Base-by-base conservation (phyloP, 83 land plant genomes). In the Picea mariana region DNA sequence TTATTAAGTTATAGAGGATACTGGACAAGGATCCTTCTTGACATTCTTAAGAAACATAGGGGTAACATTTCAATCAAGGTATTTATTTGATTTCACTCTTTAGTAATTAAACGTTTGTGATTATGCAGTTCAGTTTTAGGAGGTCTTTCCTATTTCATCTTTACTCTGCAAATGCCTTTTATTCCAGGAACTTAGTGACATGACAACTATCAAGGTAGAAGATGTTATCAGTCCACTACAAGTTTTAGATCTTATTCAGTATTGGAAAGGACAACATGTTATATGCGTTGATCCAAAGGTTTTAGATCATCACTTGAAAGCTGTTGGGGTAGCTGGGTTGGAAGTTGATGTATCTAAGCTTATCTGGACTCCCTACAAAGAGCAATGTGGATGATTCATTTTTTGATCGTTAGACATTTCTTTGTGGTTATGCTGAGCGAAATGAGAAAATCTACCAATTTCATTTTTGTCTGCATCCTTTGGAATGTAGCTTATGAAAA, bases 351-450 rank as follows among this genome's bases (percentile, higher is more conserved):
- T 92, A 62, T 83, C 92, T 83, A 97, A 97, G 80, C 84, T 97
- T 84, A 93, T 93, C 66, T 95, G 99, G 99, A 97, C 98, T 60
- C 99, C 99, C 31, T 97, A 95, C 78, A 95, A 92, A 87, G 99
- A 27, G 68, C 97, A 97, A 84, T 85, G 95, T 12, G 58, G 58
- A 12, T 55, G 58, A 55, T 12, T 55, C 12, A 52, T 9, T 52
- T 9, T 44, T 9, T 52, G 9, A 44, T 44, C 8, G 9, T 44
- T 52, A 52, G 55, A 52, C 15, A 3, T 55, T 55, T 55, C 58
- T 55, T 55, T 13, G 3, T 55, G 13, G 13, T 9, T 55, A 55
- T 55, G 58, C 58, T 12, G 58, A 55, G 58, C 15, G 15, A 55
- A 55, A 55, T 55, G 58, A 55, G 58, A 55, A 55, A 55, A 55